Evolutionary conservation across 306 rosid species (phyloP).

Genomic region (Biancaea sappan): DNA sequence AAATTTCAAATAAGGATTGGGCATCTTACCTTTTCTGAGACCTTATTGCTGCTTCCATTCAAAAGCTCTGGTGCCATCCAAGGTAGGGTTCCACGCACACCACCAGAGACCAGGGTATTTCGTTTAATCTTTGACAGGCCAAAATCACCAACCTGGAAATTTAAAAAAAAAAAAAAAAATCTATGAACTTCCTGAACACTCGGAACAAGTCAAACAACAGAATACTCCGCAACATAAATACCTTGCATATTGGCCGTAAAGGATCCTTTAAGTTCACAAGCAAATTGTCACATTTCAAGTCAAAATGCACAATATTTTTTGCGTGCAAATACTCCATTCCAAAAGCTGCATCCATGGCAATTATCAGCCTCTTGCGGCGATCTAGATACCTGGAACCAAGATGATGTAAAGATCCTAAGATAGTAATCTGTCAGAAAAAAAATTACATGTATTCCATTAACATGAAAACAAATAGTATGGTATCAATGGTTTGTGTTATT

Average conservation of each 20-base stretch:
- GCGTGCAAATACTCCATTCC: slow-evolving; percentile 96
- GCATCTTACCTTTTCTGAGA: slow-evolving; percentile 75
- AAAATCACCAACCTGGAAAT: slow-evolving; percentile 88
- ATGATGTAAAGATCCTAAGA: slow-evolving; percentile 24
- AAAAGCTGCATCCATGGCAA: slow-evolving; percentile 95
- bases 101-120: slow-evolving; percentile 87
- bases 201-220: neutral
- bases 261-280: slow-evolving; percentile 91
- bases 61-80: slow-evolving; percentile 97
- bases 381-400: slow-evolving; percentile 69
- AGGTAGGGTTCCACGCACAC: slow-evolving; percentile 88
- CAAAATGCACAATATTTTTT: slow-evolving; percentile 86
- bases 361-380: slow-evolving; percentile 81
- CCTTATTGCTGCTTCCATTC: slow-evolving; percentile 86
- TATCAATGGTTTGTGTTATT: neutral
- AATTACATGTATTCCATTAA: neutral
- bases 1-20: neutral
- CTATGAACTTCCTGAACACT: slow-evolving; percentile 3
- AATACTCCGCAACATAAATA: slow-evolving; percentile 29
- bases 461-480: slow-evolving; percentile 7
- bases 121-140: slow-evolving; percentile 87
- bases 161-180: slow-evolving; percentile 20
- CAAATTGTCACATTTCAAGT: slow-evolving; percentile 89
- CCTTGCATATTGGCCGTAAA: slow-evolving; percentile 88
- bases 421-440: neutral